Evolutionary conservation across 1,139 yeast species (phyloP), one percentile per base, ranked within the genome.

Genomic region (Blastobotrys proliferans): DNA sequence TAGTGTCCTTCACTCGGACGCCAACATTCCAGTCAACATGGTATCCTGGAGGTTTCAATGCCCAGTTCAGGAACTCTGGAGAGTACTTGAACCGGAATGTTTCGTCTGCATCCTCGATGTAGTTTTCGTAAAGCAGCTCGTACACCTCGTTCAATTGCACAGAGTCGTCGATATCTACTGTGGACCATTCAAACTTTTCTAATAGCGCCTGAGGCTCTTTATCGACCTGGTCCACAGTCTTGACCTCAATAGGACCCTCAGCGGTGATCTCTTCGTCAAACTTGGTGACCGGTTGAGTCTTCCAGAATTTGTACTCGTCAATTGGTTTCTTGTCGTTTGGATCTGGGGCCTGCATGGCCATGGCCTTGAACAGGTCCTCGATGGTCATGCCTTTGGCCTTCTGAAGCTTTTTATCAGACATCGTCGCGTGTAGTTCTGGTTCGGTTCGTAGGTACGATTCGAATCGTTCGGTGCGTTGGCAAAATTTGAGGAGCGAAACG

Each of bases 271-370:
- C 92, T 59, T 83, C 62, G 30, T 54, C 84, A 50, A 88, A 80
- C 21, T 73, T 71, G 4, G 90, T 77, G 16, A 94, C 98, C 0
- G 98, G 98, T 64, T 92, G 99, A 6, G 98, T 94, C 60, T 84
- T 85, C 99, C 99, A 92, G 66, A 92, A 92, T 67, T 86, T 87
- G 70, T 90, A 87, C 58, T 88, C 95, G 43, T 85, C 80, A 88
- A 90, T 87, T 27, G 81, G 77, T 58, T 83, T 83, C 52, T 44
- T 53, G 44, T 27, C 20, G 10, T 19, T 29, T 17, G 38, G 45
- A 33, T 48, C 44, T 21, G 38, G 41, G 24, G 41, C 46, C 19
- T 48, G 51, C 56, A 51, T 45, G 32, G 60, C 51, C 31, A 58
- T 48, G 46, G 56, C 60, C 57, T 72, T 68, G 47, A 74, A 57